A percentile compares a stretch with the other conserved stretches of the same genome.
phyloP scores from a whole-genome alignment of 2,329 filamentous ascomycete species.

The Tolypocladium tundrense region DNA sequence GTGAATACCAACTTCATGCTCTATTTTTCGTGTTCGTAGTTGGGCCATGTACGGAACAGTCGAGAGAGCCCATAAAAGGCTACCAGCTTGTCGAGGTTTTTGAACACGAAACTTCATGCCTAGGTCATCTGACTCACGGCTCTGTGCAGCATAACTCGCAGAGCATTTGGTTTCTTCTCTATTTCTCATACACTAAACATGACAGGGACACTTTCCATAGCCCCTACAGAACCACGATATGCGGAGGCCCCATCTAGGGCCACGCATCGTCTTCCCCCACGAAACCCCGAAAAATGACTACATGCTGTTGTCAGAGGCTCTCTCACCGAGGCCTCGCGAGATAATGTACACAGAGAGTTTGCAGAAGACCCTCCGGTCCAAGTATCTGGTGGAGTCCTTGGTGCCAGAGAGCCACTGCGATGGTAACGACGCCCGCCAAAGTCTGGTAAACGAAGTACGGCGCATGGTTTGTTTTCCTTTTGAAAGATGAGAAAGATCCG shows the following conservation, averaged over 20 bases:
- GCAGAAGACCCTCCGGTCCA: not conserved
- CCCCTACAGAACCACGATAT: not conserved
- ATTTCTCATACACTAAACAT: constrained; percentile 23
- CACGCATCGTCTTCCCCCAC: not conserved
- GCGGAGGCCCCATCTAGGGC: not conserved
- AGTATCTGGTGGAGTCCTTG: not conserved
- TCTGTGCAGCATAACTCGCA: not conserved
- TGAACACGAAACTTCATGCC: not conserved
- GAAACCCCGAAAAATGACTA: not conserved
- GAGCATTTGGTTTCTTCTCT: not conserved
- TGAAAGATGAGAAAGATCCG: constrained; percentile 3
- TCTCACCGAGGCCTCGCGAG: not conserved
- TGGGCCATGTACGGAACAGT: not conserved
- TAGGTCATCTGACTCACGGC: not conserved
- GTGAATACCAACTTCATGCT: not conserved
- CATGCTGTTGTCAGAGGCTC: not conserved
- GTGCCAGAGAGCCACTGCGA: not conserved
- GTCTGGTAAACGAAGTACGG: not conserved
- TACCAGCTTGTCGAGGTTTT: not conserved
- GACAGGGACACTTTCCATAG: not conserved
- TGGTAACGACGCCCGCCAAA: not conserved
- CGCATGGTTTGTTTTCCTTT: not conserved
- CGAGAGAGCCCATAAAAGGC: not conserved
- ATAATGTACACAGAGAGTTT: not conserved
- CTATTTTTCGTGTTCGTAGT: not conserved